Percentiles rank a stretch among this genome's conserved stretches.
Conservation (phyloP, 2,329 filamentous ascomycete genomes). For the Teratosphaeria zuluensis region DNA sequence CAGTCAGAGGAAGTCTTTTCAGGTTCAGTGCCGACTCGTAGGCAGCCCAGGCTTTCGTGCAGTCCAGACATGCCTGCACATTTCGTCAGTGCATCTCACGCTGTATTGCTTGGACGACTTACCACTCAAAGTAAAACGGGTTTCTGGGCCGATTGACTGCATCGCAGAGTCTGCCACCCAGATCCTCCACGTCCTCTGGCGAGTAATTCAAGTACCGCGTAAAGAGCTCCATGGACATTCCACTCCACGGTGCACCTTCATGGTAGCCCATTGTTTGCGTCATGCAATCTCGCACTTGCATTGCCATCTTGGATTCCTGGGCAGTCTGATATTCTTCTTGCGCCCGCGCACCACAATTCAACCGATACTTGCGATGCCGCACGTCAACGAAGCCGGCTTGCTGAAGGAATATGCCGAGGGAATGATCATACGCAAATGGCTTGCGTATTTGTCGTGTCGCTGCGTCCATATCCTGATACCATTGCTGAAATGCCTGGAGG, state of each 20-base stretch:
- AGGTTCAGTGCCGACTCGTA: background rate
- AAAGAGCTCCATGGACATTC: slow-evolving; percentile 35
- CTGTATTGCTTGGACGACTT: background rate
- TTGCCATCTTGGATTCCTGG: background rate
- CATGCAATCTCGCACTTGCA: background rate
- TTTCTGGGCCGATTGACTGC: background rate
- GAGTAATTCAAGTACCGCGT: slow-evolving; percentile 52
- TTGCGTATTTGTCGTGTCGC: slow-evolving; percentile 58
- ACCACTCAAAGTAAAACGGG: slow-evolving; percentile 4
- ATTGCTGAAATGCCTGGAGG: slow-evolving; percentile 47
- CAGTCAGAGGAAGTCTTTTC: too few relatives aligned
- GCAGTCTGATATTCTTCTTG: slow-evolving; percentile 53
- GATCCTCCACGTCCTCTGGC: slow-evolving; percentile 1
- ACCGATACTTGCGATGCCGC: background rate
- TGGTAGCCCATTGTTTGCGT: slow-evolving; percentile 7
- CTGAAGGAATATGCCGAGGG: slow-evolving; percentile 53
- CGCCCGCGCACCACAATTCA: background rate
- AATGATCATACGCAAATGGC: slow-evolving; percentile 56
- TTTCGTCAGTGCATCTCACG: slow-evolving; percentile 7
- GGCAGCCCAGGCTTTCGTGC: slow-evolving; percentile 30
- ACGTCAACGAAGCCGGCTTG: slow-evolving; percentile 65
- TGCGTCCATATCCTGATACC: slow-evolving; percentile 59
- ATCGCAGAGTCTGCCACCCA: slow-evolving; percentile 1
- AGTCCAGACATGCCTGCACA: slow-evolving; percentile 37
- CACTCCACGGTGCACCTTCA: slow-evolving; percentile 6